phyloP scores from a whole-genome alignment of 2,329 filamentous ascomycete species.

The Phaeomoniella chlamydospora region DNA sequence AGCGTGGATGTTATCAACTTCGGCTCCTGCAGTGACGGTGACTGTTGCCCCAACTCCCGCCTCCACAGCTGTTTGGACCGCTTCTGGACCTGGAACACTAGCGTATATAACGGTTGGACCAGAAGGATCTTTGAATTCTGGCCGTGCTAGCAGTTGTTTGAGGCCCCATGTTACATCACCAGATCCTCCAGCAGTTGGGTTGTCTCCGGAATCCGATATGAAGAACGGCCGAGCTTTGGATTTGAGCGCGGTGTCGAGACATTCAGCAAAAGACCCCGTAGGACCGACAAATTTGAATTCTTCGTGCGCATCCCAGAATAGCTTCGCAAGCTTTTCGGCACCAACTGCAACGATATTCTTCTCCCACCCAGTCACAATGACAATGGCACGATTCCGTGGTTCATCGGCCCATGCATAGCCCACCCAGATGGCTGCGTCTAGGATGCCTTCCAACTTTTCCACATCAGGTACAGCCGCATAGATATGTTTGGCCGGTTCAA shows the following conservation, averaged over 20 bases:
- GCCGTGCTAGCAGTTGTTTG: constrained; percentile 26
- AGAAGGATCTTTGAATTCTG: constrained; percentile 25
- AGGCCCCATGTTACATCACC: constrained; percentile 40
- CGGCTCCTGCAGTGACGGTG: constrained; percentile 36
- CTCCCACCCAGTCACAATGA: constrained; percentile 39
- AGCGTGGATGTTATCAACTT: constrained; percentile 32
- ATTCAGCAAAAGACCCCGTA: constrained; percentile 31
- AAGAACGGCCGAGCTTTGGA: constrained; percentile 32
- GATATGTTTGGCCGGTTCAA: constrained; percentile 36
- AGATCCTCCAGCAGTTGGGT: constrained; percentile 39
- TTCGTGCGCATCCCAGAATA: constrained; percentile 32
- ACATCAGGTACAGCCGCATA: constrained; percentile 33
- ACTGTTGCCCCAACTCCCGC: constrained; percentile 33
- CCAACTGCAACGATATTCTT: constrained; percentile 19
- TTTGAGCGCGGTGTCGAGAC: constrained; percentile 29
- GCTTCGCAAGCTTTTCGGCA: constrained; percentile 29
- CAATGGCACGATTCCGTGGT: constrained; percentile 33
- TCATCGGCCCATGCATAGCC: constrained; percentile 44
- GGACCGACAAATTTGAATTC: constrained; percentile 39
- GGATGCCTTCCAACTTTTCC: constrained; percentile 24
- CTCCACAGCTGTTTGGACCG: constrained; percentile 24
- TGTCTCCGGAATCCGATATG: constrained; percentile 41
- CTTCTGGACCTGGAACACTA: constrained; percentile 33
- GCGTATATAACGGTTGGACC: constrained; percentile 36
- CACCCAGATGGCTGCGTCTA: constrained; percentile 41